Base-by-base conservation (phyloP, 495 filamentous ascomycete species). In the Cladorrhinum samala region DNA sequence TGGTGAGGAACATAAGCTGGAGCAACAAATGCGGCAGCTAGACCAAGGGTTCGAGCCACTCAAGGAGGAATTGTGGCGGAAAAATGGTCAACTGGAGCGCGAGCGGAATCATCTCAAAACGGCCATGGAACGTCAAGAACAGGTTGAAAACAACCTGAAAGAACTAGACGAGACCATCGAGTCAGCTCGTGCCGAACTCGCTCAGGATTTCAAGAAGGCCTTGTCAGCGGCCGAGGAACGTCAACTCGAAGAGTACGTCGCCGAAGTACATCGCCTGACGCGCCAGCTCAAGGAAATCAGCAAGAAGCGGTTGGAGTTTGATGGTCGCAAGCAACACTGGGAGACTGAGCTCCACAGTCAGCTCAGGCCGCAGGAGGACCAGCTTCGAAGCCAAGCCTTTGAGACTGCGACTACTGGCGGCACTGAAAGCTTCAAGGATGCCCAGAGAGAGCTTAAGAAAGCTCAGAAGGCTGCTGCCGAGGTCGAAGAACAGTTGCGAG, bases 191-290 rank as follows among this genome's bases (percentile, higher is more conserved):
- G 77, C 81, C 9, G 93, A 99, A 65, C 66, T 96, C 46, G 77
- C 77, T 1, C 87, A 90, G 3, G 83, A 91, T 14, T 97, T 96
- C 76, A 95, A 94, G 72, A 97, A 96, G 64, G 82, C 87, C 16
- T 77, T 99, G 20, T 87, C 85, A 16, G 76, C 77, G 9, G 82
- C 84, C 20, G 93, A 99, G 71, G 94, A 97, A 67, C 76, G 77
- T 27, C 82, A 80, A 58, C 75, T 99, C 2, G 88, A 94, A 54
- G 73, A 73, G 9, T 80, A 95, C 14, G 84, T 76, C 56, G 71
- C 72, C 19, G 74, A 77, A 0, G 82, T 89, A 16, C 85, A 90
- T 58, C 82, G 86, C 24, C 70, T 96, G 43, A 81, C 86, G 45
- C 81, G 79, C 47, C 79, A 87, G 58, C 84, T 87, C 64, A 83